Evolutionary conservation across 345 rosid genomes (phyloP).

Genomic region (Gossypium sturtianum): DNA sequence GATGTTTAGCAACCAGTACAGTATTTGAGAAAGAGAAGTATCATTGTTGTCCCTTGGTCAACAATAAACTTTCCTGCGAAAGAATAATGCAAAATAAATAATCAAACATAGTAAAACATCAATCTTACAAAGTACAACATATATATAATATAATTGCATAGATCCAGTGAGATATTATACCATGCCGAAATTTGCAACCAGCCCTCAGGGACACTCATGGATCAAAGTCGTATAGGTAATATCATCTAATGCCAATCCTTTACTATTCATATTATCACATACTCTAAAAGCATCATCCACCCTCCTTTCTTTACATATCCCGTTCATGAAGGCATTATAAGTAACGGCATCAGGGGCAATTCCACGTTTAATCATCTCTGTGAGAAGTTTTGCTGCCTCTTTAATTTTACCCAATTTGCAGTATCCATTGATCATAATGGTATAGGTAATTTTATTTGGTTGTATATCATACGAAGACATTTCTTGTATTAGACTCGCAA

Average conservation of each 20-base stretch:
- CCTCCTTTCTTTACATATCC: conserved; percentile 57
- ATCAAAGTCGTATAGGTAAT: conserved; percentile 58
- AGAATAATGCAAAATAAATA: background rate
- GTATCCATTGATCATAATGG: conserved; percentile 59
- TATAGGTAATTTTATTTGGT: conserved; percentile 77
- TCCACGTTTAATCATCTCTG: conserved; percentile 54
- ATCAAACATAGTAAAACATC: background rate
- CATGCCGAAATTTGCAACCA: background rate
- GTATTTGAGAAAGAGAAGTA: conserved; percentile 2
- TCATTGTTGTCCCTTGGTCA: background rate
- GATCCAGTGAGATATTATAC: background rate
- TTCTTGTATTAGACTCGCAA: conserved; percentile 41
- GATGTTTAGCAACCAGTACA: conserved; percentile 6
- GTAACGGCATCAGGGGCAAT: conserved; percentile 57
- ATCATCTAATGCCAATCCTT: conserved; percentile 41
- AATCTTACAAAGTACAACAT: background rate
- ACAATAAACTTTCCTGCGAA: background rate
- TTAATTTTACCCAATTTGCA: conserved; percentile 50
- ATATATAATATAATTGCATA: background rate
- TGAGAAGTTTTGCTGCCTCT: conserved; percentile 56
- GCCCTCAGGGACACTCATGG: conserved; percentile 35
- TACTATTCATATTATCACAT: conserved; percentile 30
- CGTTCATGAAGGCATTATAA: conserved; percentile 49
- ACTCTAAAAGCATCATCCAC: conserved; percentile 46
- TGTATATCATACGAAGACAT: conserved; percentile 44